Evolutionary conservation across 2,329 filamentous ascomycete genomes (phyloP).

Genomic region (Mycocentrospora acerina): DNA sequence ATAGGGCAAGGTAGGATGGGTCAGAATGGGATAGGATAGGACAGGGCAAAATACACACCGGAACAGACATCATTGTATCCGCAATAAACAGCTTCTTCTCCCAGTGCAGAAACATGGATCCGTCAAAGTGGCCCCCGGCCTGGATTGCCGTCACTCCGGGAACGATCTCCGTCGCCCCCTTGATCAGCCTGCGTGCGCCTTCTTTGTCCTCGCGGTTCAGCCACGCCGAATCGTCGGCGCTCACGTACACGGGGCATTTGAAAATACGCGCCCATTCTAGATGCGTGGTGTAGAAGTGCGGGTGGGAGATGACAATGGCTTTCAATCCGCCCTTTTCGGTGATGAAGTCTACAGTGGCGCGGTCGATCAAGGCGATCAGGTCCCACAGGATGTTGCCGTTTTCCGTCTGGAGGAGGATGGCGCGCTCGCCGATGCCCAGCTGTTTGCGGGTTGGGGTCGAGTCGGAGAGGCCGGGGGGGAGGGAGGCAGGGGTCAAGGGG

Average conservation of each 20-base stretch:
- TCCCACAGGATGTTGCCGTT: constrained; percentile 79
- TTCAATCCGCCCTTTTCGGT: constrained; percentile 63
- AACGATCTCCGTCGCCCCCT: constrained; percentile 42
- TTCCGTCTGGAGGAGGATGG: constrained; percentile 66
- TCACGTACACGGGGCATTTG: constrained; percentile 68
- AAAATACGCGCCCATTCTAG: constrained; percentile 72
- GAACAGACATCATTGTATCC: constrained; percentile 74
- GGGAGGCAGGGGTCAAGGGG: constrained; percentile 19
- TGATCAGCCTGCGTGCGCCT: constrained; percentile 50
- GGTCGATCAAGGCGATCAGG: constrained; percentile 69
- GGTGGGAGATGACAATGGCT: constrained; percentile 75
- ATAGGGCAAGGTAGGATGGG: constrained; percentile 1
- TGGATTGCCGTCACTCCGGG: constrained; percentile 64
- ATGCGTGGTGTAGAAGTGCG: constrained; percentile 80
- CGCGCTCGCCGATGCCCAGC: constrained; percentile 74
- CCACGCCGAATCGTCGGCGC: constrained; percentile 68
- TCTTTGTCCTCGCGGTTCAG: constrained; percentile 51
- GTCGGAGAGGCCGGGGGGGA: constrained; percentile 38
- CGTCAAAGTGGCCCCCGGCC: constrained; percentile 77
- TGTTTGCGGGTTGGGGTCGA: constrained; percentile 43
- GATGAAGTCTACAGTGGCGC: constrained; percentile 62
- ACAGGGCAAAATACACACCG: constrained; percentile 41
- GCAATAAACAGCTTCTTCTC: constrained; percentile 64
- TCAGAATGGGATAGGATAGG: background rate
- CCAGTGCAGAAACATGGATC: constrained; percentile 68